Conservation (phyloP, 768 basidiomycete genomes). For the Artomyces pyxidatus region DNA sequence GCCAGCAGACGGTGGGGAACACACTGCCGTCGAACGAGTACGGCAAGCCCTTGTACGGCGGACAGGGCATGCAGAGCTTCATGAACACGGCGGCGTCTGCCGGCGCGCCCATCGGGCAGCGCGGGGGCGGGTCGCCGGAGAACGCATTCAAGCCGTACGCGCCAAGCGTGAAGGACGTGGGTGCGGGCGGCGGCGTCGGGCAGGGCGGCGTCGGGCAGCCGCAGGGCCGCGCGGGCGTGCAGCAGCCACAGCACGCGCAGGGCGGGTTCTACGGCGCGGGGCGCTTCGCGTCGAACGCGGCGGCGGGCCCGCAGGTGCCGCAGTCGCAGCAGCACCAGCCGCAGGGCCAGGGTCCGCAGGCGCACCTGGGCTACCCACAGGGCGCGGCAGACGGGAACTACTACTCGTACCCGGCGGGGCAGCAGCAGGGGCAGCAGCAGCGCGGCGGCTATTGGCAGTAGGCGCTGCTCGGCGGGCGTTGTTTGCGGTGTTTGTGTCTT, state of each 20-base stretch:
- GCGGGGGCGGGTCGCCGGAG: constrained; percentile 56
- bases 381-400: constrained; percentile 53
- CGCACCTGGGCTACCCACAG: constrained; percentile 55
- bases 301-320: constrained; percentile 36
- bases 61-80: constrained; percentile 60
- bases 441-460: constrained; percentile 4
- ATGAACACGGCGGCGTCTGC: constrained; percentile 42
- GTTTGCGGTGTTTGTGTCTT: not conserved
- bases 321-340: constrained; percentile 34
- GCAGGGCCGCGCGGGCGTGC: constrained; percentile 34
- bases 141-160: constrained; percentile 70
- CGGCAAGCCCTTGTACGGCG: constrained; percentile 41
- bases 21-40: constrained; percentile 35
- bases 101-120: constrained; percentile 39
- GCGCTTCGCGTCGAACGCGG: constrained; percentile 33
- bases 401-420: constrained; percentile 65
- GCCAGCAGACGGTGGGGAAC: constrained; percentile 25
- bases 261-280: constrained; percentile 38
- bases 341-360: constrained; percentile 38
- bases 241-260: constrained; percentile 32
- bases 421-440: constrained; percentile 35
- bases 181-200: constrained; percentile 35
- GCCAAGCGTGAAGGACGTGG: constrained; percentile 49
- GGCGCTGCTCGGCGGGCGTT: constrained; percentile 6
- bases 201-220: constrained; percentile 31